Evolutionary conservation across 2,329 filamentous ascomycete genomes (phyloP).

Genomic region (Amauroascus verrucosus): DNA sequence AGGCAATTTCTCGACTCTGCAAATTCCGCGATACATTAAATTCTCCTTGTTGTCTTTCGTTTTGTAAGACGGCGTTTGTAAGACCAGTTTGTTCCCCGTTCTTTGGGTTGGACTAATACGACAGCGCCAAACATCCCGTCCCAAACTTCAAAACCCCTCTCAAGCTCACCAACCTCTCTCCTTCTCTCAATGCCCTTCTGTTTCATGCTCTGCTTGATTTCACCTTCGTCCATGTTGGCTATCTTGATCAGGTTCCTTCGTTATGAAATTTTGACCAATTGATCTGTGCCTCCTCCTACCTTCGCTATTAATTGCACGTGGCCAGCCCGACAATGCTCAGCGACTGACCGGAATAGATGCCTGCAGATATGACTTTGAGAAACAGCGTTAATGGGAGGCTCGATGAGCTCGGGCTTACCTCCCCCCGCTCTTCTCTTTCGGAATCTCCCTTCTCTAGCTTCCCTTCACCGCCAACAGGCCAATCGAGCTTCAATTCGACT

Average conservation of each 20-base stretch:
- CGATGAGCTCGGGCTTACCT: constrained; percentile 70
- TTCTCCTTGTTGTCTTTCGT: neutral
- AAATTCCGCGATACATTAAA: neutral
- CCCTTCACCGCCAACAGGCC: constrained; percentile 60
- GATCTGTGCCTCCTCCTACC: neutral
- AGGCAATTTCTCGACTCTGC: neutral
- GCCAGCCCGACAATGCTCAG: constrained; percentile 17
- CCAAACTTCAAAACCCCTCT: constrained; percentile 1
- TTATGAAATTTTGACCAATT: neutral
- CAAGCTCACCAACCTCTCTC: neutral
- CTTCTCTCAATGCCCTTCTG: constrained; percentile 10
- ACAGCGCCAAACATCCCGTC: constrained; percentile 10
- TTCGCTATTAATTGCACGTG: constrained; percentile 3
- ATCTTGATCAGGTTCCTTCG: neutral
- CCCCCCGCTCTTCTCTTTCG: constrained; percentile 65
- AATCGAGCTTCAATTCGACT: constrained; percentile 52
- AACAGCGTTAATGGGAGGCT: constrained; percentile 55
- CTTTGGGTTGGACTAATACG: constrained; percentile 4
- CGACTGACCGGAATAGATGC: constrained; percentile 11
- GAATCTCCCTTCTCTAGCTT: constrained; percentile 65
- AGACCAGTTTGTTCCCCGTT: neutral
- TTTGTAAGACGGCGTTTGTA: constrained; percentile 9
- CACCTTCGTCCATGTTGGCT: neutral
- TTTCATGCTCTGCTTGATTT: neutral
- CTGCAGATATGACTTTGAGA: constrained; percentile 49